These are phyloP conservation scores for Rosa lucieae DNA, from an alignment of 306 rosid genomes.

Conservation along the genomic window DNA sequence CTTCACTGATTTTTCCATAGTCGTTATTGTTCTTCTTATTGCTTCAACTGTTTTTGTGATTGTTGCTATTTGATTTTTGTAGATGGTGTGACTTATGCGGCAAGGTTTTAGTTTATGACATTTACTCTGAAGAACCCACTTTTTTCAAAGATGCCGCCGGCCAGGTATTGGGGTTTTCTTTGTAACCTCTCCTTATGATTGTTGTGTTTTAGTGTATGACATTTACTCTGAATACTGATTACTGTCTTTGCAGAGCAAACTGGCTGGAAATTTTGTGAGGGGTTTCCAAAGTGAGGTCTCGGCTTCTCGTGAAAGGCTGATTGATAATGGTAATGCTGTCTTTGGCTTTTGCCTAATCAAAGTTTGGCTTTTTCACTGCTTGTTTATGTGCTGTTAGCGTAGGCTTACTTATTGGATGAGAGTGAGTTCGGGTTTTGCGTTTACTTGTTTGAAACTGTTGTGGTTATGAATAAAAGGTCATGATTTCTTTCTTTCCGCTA, in stretches of 20 bases:
- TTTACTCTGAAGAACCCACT: slow-evolving; percentile 22
- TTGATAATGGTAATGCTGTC: slow-evolving; percentile 21
- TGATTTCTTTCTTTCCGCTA: neutral
- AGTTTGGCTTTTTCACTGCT: neutral
- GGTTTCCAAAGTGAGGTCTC: slow-evolving; percentile 25
- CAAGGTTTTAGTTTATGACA: slow-evolving; percentile 26
- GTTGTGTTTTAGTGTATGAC: neutral
- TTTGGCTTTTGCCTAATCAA: neutral
- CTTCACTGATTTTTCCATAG: neutral
- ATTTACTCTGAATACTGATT: neutral
- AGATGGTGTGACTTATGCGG: slow-evolving; percentile 30
- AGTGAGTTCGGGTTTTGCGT: neutral
- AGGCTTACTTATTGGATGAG: neutral
- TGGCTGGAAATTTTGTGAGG: slow-evolving; percentile 25
- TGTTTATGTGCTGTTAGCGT: neutral
- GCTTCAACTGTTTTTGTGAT: neutral
- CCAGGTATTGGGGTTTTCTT: slow-evolving; percentile 4
- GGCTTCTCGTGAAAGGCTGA: slow-evolving; percentile 30
- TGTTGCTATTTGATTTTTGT: neutral
- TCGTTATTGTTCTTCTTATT: too few relatives aligned
- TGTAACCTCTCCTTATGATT: neutral
- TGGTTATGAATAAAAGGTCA: neutral
- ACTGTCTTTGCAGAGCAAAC: slow-evolving; percentile 22
- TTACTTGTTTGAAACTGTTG: neutral
- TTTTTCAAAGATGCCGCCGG: slow-evolving; percentile 25